Evolutionary conservation across 176 grass and related monocot genomes (phyloP).

Genomic region (Hordeum marinum): DNA sequence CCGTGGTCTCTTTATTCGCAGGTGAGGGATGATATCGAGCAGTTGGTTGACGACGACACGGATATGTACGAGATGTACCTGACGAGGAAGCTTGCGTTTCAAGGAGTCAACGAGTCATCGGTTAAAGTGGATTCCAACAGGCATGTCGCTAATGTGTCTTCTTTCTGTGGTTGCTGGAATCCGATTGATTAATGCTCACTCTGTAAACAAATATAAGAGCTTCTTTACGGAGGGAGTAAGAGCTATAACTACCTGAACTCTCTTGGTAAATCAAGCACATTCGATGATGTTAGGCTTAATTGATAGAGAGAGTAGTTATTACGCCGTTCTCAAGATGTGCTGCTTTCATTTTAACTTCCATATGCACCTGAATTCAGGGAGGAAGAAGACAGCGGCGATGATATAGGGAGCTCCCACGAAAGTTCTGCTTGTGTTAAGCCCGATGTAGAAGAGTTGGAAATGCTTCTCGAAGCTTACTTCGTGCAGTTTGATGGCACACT

Average conservation of each 20-base stretch:
- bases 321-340: background rate
- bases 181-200: background rate
- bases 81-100: slow-evolving; percentile 45
- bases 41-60: slow-evolving; percentile 57
- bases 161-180: background rate
- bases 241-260: background rate
- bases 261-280: background rate
- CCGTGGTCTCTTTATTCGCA: background rate
- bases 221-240: no score
- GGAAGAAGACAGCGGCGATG: slow-evolving; percentile 14
- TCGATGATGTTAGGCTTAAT: background rate
- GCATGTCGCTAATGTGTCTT: slow-evolving; percentile 18
- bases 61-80: slow-evolving; percentile 64
- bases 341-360: background rate
- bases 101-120: slow-evolving; percentile 22
- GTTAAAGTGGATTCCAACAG: slow-evolving; percentile 27
- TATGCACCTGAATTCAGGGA: slow-evolving; percentile 15
- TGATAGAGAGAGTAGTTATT: background rate
- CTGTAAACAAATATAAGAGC: no score
- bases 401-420: background rate
- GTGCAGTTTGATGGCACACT: slow-evolving; percentile 59
- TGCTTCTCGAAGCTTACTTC: slow-evolving; percentile 66
- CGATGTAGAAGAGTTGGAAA: slow-evolving; percentile 54
- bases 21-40: slow-evolving; percentile 69
- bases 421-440: slow-evolving; percentile 44